These are phyloP conservation scores for Camellia sinensis DNA, from an alignment of 148 eudicot species.

Conservation along the genomic window DNA sequence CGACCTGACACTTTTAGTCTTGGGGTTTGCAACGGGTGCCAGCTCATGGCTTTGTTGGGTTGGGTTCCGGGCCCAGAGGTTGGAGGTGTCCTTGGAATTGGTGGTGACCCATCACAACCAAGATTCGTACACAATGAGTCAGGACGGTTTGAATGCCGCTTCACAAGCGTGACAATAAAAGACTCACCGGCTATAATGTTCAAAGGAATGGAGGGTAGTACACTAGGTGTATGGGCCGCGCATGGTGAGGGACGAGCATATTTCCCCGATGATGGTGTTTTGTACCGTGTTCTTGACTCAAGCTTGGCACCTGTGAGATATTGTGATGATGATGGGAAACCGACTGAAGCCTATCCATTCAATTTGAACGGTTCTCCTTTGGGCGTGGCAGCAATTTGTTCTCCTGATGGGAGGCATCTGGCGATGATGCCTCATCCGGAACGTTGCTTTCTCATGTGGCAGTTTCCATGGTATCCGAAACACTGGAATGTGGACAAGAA, in stretches of 20 bases:
- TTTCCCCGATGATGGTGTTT: conserved; percentile 62
- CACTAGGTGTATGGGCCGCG: conserved; percentile 89
- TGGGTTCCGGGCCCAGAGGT: conserved; percentile 87
- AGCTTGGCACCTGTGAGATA: conserved; percentile 71
- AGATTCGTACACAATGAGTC: conserved; percentile 82
- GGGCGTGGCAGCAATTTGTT: conserved; percentile 87
- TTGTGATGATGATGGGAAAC: conserved; percentile 75
- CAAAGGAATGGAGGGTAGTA: conserved; percentile 79
- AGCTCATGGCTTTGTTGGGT: conserved; percentile 92
- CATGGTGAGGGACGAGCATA: conserved; percentile 94
- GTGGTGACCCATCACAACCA: conserved; percentile 75
- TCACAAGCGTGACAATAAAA: conserved; percentile 68
- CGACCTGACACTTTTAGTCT: conserved; percentile 82
- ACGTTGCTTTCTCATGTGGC: conserved; percentile 95
- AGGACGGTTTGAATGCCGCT: conserved; percentile 88
- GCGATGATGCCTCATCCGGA: conserved; percentile 98
- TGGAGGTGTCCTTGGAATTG: conserved; percentile 59
- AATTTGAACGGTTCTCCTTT: conserved; percentile 81
- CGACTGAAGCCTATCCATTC: conserved; percentile 71
- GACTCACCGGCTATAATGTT: conserved; percentile 80
- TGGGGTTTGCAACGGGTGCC: conserved; percentile 90
- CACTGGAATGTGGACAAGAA: conserved; percentile 75
- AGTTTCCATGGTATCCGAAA: conserved; percentile 87
- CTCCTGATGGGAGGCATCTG: conserved; percentile 84
- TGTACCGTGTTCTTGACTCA: conserved; percentile 36